Base-by-base conservation (phyloP, 2,329 filamentous ascomycete species). In the Diaporthe vexans region DNA sequence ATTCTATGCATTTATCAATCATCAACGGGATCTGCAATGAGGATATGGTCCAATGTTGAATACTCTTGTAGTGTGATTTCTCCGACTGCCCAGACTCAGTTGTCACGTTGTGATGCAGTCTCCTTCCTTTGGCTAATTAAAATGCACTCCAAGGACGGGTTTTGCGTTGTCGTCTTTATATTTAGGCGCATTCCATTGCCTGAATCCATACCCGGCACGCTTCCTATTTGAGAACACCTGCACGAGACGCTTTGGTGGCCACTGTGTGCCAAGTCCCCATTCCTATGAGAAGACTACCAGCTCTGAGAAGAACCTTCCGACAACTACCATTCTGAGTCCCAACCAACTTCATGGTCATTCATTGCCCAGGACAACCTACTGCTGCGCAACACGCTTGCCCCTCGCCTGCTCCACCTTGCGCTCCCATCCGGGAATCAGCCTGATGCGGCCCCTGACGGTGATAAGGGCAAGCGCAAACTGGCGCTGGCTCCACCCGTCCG, bases 401-500 rank as follows among this genome's bases (percentile, higher is more conserved):
- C 58, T 4, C 24, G 29, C 8, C 6, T 10, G n/a, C 1, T 29
- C 24, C 4, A 46, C 58, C 17, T 29, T 15, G 3, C 24, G 24
- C 24, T 29, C 15, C 37, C 58, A 63, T 2, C 37, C 37, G 4
- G 37, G 15, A 9, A 48, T 4, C 40, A 29, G 13, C n/a, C 11
- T 40, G 37, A 15, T 7, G 11, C 15, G 1, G 10, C 10, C 37
- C 24, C 37, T 63, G 7, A 6, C 2, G 6, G 8, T 15, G 7
- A 17, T 9, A 13, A 65, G 9, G 1, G 35, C 11, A 7, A 1
- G 0, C 8, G 26, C 43, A 13, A 65, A 26, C 10, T 3, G 4
- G 8, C 1, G 0, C 5, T 3, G 4, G 19, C 1, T 17, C 43
- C 26, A 35, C 19, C 1, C 11, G 1, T 2, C 5, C 26, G 3